A percentile compares a stretch with the other conserved stretches of the same genome.
phyloP scores from a whole-genome alignment of 805 yeast genomes.

The Starmerella stigmatis region DNA sequence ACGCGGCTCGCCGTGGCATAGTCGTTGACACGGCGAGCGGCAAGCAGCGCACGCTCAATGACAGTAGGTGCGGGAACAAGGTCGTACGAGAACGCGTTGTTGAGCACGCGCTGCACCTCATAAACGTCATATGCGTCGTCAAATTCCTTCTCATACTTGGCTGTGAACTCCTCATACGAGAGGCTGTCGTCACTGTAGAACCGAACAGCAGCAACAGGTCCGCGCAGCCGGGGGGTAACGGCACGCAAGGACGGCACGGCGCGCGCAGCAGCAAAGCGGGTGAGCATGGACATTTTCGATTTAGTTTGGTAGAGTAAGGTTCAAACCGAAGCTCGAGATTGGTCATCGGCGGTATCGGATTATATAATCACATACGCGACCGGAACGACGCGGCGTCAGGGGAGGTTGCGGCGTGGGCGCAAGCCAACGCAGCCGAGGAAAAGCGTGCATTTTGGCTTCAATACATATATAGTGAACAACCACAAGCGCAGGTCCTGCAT shows the following conservation, averaged over 20 bases:
- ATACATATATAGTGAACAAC: no score
- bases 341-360: not conserved
- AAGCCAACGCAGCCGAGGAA: no score
- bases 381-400: not conserved
- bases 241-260: conserved; percentile 16
- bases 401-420: no score
- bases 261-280: conserved; percentile 17
- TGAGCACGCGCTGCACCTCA: conserved; percentile 86
- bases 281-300: conserved; percentile 11
- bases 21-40: conserved; percentile 98
- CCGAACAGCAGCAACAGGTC: conserved; percentile 15
- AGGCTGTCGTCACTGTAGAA: conserved; percentile 20
- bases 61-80: conserved; percentile 97
- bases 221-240: conserved; percentile 7
- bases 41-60: conserved; percentile 88
- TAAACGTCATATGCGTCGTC: conserved; percentile 84
- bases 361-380: not conserved
- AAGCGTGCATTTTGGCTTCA: no score
- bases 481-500: no score
- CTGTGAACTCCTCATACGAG: conserved; percentile 31
- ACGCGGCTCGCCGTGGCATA: conserved; percentile 98
- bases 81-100: conserved; percentile 97
- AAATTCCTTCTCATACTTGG: conserved; percentile 83
- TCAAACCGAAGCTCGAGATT: not conserved
- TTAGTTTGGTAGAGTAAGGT: not conserved